Conservation (phyloP, 805 yeast genomes). For the Starmerella floricola region DNA sequence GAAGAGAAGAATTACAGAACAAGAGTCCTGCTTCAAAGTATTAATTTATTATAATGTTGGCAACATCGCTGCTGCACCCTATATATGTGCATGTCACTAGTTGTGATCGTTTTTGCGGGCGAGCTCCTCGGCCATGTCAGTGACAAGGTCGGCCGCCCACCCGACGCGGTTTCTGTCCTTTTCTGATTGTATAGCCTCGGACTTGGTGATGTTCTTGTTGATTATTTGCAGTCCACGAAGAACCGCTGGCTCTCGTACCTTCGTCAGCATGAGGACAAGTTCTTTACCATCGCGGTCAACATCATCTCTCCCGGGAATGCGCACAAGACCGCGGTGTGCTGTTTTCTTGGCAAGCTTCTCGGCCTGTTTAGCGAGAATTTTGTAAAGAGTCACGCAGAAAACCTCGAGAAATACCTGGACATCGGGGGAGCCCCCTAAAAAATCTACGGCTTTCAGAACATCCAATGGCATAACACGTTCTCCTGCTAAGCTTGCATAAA, state of each 20-base stretch:
- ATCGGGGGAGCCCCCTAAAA: conserved; percentile 52
- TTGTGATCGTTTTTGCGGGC: background rate
- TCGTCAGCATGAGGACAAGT: conserved; percentile 39
- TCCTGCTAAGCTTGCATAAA: conserved; percentile 64
- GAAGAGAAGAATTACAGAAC: conserved; percentile 33
- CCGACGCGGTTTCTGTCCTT: conserved; percentile 45
- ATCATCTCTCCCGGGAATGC: background rate
- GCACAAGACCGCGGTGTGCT: conserved; percentile 2
- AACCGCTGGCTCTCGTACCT: conserved; percentile 46
- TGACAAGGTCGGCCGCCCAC: conserved; percentile 41
- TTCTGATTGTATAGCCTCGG: conserved; percentile 36
- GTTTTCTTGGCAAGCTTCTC: conserved; percentile 19
- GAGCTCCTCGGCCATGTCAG: conserved; percentile 16
- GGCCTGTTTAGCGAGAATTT: conserved; percentile 38
- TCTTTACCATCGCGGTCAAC: conserved; percentile 36
- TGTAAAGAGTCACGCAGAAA: conserved; percentile 53
- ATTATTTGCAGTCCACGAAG: conserved; percentile 59
- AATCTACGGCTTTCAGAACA: conserved; percentile 58
- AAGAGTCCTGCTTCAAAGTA: background rate
- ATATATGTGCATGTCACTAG: background rate
- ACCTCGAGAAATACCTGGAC: conserved; percentile 61
- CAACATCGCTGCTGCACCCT: background rate
- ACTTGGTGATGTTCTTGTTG: conserved; percentile 36
- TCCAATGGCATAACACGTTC: conserved; percentile 66
- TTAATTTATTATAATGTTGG: background rate